A percentile compares a stretch with the other conserved stretches of the same genome.
These are phyloP conservation scores for Urtica urens DNA, from an alignment of 306 rosid species.

Conservation along the genomic window DNA sequence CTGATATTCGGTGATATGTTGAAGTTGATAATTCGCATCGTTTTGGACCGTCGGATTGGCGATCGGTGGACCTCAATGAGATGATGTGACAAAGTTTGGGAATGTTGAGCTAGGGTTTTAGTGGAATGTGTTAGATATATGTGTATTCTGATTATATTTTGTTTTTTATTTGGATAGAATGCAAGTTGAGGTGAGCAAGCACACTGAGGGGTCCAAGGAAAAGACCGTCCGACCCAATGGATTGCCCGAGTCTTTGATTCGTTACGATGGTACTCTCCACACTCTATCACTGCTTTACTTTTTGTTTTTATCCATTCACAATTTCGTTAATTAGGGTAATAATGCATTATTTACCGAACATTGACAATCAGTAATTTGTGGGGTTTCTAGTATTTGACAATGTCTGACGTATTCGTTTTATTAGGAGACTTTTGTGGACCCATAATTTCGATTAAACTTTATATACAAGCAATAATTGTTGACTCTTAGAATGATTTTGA, in stretches of 20 bases:
- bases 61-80: conserved; percentile 7
- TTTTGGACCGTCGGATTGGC: conserved; percentile 7
- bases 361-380: no score
- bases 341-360: no score
- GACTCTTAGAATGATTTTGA: no score
- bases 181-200: conserved; percentile 99
- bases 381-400: no score
- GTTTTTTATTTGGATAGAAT: conserved; percentile 56
- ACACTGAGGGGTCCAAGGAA: conserved; percentile 84
- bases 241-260: conserved; percentile 82
- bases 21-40: neutral
- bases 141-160: neutral
- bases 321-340: no score
- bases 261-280: conserved; percentile 63
- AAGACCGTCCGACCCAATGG: conserved; percentile 93
- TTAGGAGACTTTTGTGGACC: neutral
- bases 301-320: no score
- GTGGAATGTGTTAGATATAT: neutral
- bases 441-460: neutral
- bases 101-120: conserved; percentile 1
- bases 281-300: neutral
- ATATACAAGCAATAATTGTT: no score
- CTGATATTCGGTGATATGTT: conserved; percentile 17
- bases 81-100: neutral
- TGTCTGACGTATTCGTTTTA: no score